These are phyloP conservation scores for Fusarium chuoi DNA, from an alignment of 2,329 filamentous ascomycete species.

Conservation along the genomic window DNA sequence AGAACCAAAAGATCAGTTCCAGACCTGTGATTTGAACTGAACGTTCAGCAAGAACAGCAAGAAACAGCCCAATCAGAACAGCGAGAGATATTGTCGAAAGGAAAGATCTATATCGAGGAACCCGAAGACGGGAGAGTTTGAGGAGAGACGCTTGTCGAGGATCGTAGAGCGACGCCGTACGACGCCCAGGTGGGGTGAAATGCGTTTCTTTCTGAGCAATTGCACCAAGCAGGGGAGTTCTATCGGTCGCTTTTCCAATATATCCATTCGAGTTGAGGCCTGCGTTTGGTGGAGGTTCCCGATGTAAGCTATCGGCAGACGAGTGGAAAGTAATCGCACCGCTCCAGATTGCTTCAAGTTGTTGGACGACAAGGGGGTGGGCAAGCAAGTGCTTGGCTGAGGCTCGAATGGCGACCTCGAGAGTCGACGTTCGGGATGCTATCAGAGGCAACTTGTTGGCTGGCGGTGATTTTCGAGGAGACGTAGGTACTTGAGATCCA, in stretches of 20 bases:
- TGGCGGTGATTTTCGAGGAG: constrained; percentile 48
- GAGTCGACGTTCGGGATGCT: constrained; percentile 83
- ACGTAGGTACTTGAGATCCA: constrained; percentile 52
- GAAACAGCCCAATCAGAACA: constrained; percentile 83
- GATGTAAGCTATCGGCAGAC: constrained; percentile 84
- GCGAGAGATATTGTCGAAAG: constrained; percentile 89
- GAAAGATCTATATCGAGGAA: constrained; percentile 91
- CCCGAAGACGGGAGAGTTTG: constrained; percentile 89
- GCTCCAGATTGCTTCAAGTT: constrained; percentile 97
- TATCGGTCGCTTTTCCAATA: constrained; percentile 53
- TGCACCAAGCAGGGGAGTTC: constrained; percentile 63
- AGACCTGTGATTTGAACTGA: constrained; percentile 84
- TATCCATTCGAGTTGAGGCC: constrained; percentile 41
- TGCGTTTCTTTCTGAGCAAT: constrained; percentile 46
- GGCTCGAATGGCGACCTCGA: constrained; percentile 92
- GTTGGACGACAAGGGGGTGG: constrained; percentile 90
- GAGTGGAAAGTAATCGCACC: constrained; percentile 96
- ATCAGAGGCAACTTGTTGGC: constrained; percentile 61
- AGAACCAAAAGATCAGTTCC: constrained; percentile 95
- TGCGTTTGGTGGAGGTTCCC: constrained; percentile 53
- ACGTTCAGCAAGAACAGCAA: constrained; percentile 81
- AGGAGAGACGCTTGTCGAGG: constrained; percentile 89
- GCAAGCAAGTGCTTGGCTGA: constrained; percentile 93
- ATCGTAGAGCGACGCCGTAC: constrained; percentile 89
- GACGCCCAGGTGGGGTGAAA: constrained; percentile 61